Base-by-base conservation (phyloP, 192 early-diverging fungal species). In the Lunasporangiospora selenospora region DNA sequence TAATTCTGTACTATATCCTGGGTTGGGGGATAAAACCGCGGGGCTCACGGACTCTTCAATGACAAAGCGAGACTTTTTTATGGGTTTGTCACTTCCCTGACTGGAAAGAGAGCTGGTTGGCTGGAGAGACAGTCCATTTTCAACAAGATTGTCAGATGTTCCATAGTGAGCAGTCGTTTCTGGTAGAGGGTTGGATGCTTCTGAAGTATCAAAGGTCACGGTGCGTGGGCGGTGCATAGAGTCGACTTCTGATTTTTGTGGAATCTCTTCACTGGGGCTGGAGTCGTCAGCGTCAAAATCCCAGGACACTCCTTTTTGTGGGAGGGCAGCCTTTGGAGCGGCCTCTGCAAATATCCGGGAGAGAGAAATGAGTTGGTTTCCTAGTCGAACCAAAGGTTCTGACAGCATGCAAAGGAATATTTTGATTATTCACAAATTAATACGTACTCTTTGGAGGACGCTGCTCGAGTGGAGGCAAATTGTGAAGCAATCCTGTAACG, bases 391-490 rank as follows among this genome's bases (percentile, higher is more conserved):
- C n/a, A n/a, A n/a, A n/a, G n/a, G n/a, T n/a, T n/a, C n/a, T n/a
- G n/a, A n/a, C n/a, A n/a, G n/a, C n/a, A n/a, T n/a, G n/a, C n/a
- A n/a, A 19, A n/a, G n/a, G n/a, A n/a, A n/a, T n/a, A n/a, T n/a
- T n/a, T n/a, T n/a, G n/a, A n/a, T n/a, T n/a, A n/a, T n/a, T n/a
- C n/a, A n/a, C n/a, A n/a, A n/a, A n/a, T n/a, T n/a, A n/a, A n/a
- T n/a, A n/a, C 55, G 33, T 77, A 77, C 79, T 79, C 48, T 86
- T 88, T 37, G 85, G 86, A 26, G 87, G 83, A 15, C 91, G 71
- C 59, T 87, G 73, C 32, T 90, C 88, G 29, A 95, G 80, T 2
- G 89, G 87, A 8, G 88, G 85, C 19, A 95, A 48, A 10, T 83
- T 77, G 19, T 77, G 58, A 18, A 93, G 65, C 8, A 95, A 29